Base-by-base conservation (phyloP, 768 basidiomycete species). In the Boletus rubescentipes region DNA sequence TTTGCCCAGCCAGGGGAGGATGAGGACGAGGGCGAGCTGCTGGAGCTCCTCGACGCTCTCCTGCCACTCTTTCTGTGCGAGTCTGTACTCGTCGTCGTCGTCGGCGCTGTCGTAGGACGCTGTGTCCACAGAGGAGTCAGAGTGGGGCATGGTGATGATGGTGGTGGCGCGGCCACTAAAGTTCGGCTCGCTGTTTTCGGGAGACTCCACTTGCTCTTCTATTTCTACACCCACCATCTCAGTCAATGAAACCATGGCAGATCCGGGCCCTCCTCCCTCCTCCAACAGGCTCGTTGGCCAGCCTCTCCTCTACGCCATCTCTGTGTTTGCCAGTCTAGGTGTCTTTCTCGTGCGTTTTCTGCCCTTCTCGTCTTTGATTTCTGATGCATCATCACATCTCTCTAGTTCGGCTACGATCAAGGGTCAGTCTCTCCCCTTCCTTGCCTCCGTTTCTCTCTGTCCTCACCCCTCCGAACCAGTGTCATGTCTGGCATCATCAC, bases 401-500 rank as follows among this genome's bases (percentile, higher is more conserved):
- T 46, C 54, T 43, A 90, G 87, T 89, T 90, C 68, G 89, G 89
- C 51, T 91, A 91, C 79, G 89, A 91, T 72, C 90, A 92, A 78
- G 90, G 90, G 90, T 90, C 64, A 41, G 45, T 29, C 15, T 29
- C 29, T 56, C 54, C 43, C 45, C 57, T 61, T 48, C 44, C 40
- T 49, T 43, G 4, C 20, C 41, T 18, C n/a, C 26, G 34, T 12
- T 8, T 37, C 20, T 31, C 12, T n/a, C 12, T 47, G 49, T 46
- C 39, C 60, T 60, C 29, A 61, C 36, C 29, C 18, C 21, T 26
- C 35, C 9, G 31, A 23, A 20, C 20, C 65, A 91, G 91, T 55
- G 90, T 92, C 68, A 92, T 92, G 87, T 88, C 86, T 59, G 93
- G 93, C 29, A 85, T 97, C 60, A 95, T 98, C 70, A 97, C 87